phyloP scores from a whole-genome alignment of 1,284 basidiomycete genomes.

The Volvariella volvacea region DNA sequence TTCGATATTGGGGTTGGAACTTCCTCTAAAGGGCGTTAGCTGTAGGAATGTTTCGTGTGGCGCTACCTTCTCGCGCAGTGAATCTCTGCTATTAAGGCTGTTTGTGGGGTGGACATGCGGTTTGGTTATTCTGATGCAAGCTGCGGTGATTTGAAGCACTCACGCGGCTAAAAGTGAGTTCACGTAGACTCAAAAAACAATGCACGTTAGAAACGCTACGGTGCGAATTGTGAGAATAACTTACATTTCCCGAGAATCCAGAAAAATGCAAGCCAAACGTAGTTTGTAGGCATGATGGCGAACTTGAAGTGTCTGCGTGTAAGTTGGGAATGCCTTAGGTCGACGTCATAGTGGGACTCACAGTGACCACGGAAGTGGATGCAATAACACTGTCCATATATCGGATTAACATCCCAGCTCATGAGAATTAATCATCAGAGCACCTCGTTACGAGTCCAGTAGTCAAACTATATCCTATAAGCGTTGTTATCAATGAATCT shows the following conservation, averaged over 20 bases:
- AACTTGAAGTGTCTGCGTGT: conserved; percentile 21
- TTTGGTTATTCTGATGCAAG: conserved; percentile 3
- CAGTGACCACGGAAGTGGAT: conserved; percentile 29
- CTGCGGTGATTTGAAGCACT: conserved; percentile 7
- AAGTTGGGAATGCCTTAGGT: neutral
- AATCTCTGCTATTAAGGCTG: conserved; percentile 35
- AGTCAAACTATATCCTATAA: conserved; percentile 33
- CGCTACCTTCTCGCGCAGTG: conserved; percentile 27
- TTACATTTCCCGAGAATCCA: conserved; percentile 37
- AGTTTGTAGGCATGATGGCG: conserved; percentile 32
- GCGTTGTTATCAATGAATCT: conserved; percentile 32
- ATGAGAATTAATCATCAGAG: neutral
- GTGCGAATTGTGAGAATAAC: conserved; percentile 9
- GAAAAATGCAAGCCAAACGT: conserved; percentile 34
- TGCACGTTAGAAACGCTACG: conserved; percentile 1
- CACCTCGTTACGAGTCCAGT: conserved; percentile 34
- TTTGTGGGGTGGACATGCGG: conserved; percentile 2
- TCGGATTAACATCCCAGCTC: neutral
- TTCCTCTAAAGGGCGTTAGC: conserved; percentile 21
- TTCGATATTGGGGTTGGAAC: conserved; percentile 13
- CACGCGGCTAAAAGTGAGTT: conserved; percentile 37
- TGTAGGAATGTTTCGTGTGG: conserved; percentile 26
- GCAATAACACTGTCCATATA: conserved; percentile 29
- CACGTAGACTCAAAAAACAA: conserved; percentile 27
- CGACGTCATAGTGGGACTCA: conserved; percentile 11